Evolutionary conservation across 441 rosid genomes (phyloP), one percentile per base, ranked within the genome.

Genomic region (Populus tomentosa): DNA sequence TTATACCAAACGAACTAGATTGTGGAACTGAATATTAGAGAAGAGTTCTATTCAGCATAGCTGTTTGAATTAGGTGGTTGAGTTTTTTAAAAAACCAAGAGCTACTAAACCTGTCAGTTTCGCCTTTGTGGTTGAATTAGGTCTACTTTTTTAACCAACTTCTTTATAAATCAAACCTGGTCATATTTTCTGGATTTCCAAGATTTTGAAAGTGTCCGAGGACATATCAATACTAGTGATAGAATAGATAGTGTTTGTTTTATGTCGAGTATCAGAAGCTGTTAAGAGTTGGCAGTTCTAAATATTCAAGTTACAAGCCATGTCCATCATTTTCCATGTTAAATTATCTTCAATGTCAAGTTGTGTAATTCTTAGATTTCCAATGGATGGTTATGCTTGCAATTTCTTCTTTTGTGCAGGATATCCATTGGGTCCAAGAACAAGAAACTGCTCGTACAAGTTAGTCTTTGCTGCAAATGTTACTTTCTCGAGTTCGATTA

Each of bases 351-450:
- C 16, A 71, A 30, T 71, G 38, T 26, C 16, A 14, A 68, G 69
- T 72, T 5, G 13, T 53, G 21, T 28, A 63, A 56, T 77, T 20
- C 36, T 11, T 61, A 53, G 61, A 16, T 16, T 53, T 53, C 61
- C 61, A 53, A 14, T 67, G 33, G 46, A 32, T 81, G 38, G 33
- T 67, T 70, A 42, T 33, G 35, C 35, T 32, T 71, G 53, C 23
- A 75, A 79, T 79, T 10, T 61, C 46, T 76, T 65, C 24, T 18
- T 56, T 73, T 79, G 59, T 33, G 76, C 85, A 87, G 90, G 83
- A 84, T 70, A 78, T 85, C 75, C 76, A 77, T 1, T 88, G 89
- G 91, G 68, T 85, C 65, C 76, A 70, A 35, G 84, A 83, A 36
- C 74, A 75, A 66, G 76, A 85, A 38, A 35, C 42, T 30, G 70